Evolutionary conservation across 2,329 filamentous ascomycete genomes (phyloP).

Genomic region (Fusarium anguioides): DNA sequence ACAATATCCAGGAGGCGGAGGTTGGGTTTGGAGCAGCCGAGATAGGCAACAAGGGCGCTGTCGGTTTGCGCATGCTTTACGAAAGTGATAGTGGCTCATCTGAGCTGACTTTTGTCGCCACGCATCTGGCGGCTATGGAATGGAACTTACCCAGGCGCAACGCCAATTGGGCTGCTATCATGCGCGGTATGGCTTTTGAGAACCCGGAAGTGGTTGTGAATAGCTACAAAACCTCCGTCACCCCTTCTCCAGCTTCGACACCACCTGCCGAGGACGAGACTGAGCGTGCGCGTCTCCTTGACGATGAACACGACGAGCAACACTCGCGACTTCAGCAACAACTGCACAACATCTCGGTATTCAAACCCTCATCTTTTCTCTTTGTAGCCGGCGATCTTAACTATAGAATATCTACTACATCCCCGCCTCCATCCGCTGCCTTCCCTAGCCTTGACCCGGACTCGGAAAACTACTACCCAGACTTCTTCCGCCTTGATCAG

Average conservation of each 20-base stretch:
- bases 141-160: slow-evolving; percentile 80
- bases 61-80: slow-evolving; percentile 79
- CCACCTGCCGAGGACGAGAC: slow-evolving; percentile 41
- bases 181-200: slow-evolving; percentile 81
- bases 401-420: slow-evolving; percentile 81
- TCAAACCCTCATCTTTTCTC: slow-evolving; percentile 78
- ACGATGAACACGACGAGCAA: slow-evolving; percentile 50
- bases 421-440: slow-evolving; percentile 69
- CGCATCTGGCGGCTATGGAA: slow-evolving; percentile 91
- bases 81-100: slow-evolving; percentile 53
- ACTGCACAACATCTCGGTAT: slow-evolving; percentile 73
- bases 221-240: slow-evolving; percentile 41
- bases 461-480: slow-evolving; percentile 70
- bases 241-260: slow-evolving; percentile 38
- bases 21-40: slow-evolving; percentile 86
- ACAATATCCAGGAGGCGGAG: slow-evolving; percentile 78
- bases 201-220: slow-evolving; percentile 57
- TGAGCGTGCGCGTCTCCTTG: slow-evolving; percentile 50
- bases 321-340: slow-evolving; percentile 54
- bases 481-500: slow-evolving; percentile 81
- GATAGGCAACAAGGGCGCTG: slow-evolving; percentile 96
- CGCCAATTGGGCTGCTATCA: slow-evolving; percentile 87
- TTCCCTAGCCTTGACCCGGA: slow-evolving; percentile 71
- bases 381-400: slow-evolving; percentile 95
- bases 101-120: slow-evolving; percentile 85